phyloP scores from a whole-genome alignment of 225 moss, liverwort and hornwort species.

The Pleurozium schreberi region DNA sequence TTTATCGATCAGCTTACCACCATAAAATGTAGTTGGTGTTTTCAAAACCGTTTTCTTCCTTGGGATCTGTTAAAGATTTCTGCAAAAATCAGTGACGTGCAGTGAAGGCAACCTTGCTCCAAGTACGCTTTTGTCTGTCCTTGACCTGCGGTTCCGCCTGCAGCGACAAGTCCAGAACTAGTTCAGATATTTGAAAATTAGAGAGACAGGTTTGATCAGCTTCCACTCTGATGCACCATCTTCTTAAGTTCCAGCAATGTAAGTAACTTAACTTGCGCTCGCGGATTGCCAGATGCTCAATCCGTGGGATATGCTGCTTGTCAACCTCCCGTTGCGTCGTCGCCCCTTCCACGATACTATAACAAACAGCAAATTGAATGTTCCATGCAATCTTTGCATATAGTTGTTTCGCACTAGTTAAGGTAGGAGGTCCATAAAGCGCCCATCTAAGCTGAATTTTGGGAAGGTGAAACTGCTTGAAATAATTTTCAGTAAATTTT shows the following conservation, averaged over 20 bases:
- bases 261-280: not conserved
- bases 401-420: not conserved
- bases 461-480: too few species aligned
- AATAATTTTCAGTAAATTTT: too few species aligned
- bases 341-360: too few species aligned
- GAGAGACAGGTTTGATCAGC: not conserved
- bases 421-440: too few species aligned
- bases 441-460: too few species aligned
- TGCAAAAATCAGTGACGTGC: not conserved
- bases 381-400: not conserved
- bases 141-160: not conserved
- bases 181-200: not conserved
- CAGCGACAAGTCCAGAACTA: not conserved
- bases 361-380: not conserved
- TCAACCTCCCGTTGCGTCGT: not conserved
- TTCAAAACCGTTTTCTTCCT: not conserved
- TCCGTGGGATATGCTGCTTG: not conserved
- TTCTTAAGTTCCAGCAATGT: rapidly evolving
- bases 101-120: not conserved
- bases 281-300: not conserved
- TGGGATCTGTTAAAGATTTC: not conserved
- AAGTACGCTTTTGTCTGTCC: not conserved
- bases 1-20: not conserved
- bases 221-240: not conserved
- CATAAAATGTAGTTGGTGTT: too few species aligned